Percentiles rank a stretch among this genome's conserved stretches.
Evolutionary conservation across 805 yeast genomes (phyloP).

Genomic region (Zygoascus bituminiphila): DNA sequence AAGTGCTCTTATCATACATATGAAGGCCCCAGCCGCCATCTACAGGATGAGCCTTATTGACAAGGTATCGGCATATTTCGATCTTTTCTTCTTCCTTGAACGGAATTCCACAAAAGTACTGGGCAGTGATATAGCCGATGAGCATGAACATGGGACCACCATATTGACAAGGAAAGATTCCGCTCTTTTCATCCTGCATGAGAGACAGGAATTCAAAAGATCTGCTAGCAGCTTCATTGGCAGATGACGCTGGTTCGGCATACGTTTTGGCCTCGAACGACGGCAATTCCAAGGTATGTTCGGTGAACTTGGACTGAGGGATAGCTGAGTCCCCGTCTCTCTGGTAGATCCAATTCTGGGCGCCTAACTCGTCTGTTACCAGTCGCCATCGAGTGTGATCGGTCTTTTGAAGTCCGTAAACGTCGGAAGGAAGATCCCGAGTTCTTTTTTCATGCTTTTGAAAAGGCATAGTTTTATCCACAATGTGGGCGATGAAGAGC

Average conservation of each 20-base stretch:
- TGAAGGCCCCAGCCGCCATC: constrained; percentile 99
- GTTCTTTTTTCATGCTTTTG: not conserved
- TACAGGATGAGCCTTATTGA: constrained; percentile 91
- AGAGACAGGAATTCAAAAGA: constrained; percentile 63
- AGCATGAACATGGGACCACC: constrained; percentile 98
- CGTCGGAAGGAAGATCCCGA: constrained; percentile 44
- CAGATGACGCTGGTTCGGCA: constrained; percentile 29
- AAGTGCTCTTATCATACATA: constrained; percentile 84
- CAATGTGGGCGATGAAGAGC: not conserved
- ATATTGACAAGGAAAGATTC: constrained; percentile 84
- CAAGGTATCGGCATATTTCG: constrained; percentile 77
- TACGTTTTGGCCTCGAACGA: constrained; percentile 24
- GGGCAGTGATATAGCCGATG: constrained; percentile 73
- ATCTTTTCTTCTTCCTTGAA: constrained; percentile 56
- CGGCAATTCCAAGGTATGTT: constrained; percentile 23
- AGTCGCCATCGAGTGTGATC: constrained; percentile 73
- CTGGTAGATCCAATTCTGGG: constrained; percentile 69
- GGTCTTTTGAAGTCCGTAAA: constrained; percentile 54
- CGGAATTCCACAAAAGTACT: constrained; percentile 57
- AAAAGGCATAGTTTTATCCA: not conserved
- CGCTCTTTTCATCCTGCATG: constrained; percentile 71
- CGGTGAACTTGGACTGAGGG: constrained; percentile 20
- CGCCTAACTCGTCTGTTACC: constrained; percentile 59
- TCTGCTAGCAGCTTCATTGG: constrained; percentile 56
- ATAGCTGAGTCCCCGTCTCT: constrained; percentile 29